These are phyloP conservation scores for Aurantiochytrium sp. DNA, from an alignment of 108 stramenopile species.

Conservation along the genomic window DNA sequence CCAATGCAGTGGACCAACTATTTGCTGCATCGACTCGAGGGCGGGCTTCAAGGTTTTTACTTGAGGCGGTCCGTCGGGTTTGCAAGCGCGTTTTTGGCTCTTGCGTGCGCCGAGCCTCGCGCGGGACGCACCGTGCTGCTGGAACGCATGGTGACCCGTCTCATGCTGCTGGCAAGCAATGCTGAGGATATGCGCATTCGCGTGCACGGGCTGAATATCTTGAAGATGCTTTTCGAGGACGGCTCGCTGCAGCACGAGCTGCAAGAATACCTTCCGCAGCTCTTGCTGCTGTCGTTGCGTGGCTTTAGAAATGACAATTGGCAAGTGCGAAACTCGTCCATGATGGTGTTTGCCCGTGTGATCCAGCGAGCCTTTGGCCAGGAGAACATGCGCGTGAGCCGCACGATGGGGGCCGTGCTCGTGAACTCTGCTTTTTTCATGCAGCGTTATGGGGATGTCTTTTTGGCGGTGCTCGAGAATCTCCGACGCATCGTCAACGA, in stretches of 20 bases:
- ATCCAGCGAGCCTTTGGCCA: neutral
- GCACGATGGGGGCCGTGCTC: neutral
- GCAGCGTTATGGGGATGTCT: neutral
- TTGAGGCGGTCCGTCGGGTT: neutral
- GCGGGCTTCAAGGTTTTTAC: neutral
- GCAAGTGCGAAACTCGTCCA: conserved; percentile 16
- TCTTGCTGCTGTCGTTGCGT: neutral
- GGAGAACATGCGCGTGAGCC: neutral
- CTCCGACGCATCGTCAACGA: neutral
- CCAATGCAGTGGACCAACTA: neutral
- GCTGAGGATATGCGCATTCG: neutral
- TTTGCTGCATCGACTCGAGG: neutral
- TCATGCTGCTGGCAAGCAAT: neutral
- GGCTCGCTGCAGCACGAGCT: neutral
- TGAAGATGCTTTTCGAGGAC: conserved; percentile 2
- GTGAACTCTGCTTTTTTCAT: neutral
- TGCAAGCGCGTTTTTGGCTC: neutral
- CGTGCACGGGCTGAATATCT: neutral
- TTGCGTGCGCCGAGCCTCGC: neutral
- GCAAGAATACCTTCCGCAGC: neutral
- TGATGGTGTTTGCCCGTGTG: neutral
- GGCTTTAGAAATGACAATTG: neutral
- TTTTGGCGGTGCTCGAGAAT: neutral
- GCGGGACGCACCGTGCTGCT: neutral
- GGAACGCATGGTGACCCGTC: neutral